Base-by-base conservation (phyloP, 2,329 filamentous ascomycete species). In the Aspergillus fructus region DNA sequence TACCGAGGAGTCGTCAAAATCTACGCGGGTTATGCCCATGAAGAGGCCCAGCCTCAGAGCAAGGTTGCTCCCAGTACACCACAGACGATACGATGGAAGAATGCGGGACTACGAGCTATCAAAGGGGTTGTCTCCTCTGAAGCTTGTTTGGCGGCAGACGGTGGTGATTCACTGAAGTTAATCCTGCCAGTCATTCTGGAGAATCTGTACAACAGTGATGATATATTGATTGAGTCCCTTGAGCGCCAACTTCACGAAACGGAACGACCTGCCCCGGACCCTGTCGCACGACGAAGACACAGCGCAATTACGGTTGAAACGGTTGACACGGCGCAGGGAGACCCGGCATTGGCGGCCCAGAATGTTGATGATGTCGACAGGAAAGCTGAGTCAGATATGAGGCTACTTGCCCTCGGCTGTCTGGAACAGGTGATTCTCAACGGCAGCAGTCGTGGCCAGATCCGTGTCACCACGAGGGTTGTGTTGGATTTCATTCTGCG, bases 331-430 rank as follows among this genome's bases (percentile, higher is more conserved):
- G 85, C 87, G 42, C 83, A 86, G 5, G 89, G 89, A 60, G 83
- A 89, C 43, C 82, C 85, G 50, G 78, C 83, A 11, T 74, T 81
- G 11, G 89, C 90, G 23, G 84, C 89, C 1, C 90, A 89, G 54
- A 91, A 91, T 0, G 89, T 90, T 1, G 88, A 88, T 23, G 93
- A 97, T 69, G 91, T 91, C 24, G 94, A 97, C 74, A 91, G 89
- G 71, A 79, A 94, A 59, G 93, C 91, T 2, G 93, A 97, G 74
- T 88, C 96, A 76, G 90, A 96, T 68, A 91, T 92, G 15, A 90
- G 90, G 27, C 81, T 96, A 7, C 79, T 96, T 61, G 93, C 94
- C 4, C 81, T 96, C 65, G 88, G 92, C 66, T 96, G 92, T 69
- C 78, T 99, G 55, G 90, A 93, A 74, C 87, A 89, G 66, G 90